A percentile compares a stretch with the other conserved stretches of the same genome.
phyloP scores from a whole-genome alignment of 768 basidiomycete genomes.

The Boletus reticuloceps region DNA sequence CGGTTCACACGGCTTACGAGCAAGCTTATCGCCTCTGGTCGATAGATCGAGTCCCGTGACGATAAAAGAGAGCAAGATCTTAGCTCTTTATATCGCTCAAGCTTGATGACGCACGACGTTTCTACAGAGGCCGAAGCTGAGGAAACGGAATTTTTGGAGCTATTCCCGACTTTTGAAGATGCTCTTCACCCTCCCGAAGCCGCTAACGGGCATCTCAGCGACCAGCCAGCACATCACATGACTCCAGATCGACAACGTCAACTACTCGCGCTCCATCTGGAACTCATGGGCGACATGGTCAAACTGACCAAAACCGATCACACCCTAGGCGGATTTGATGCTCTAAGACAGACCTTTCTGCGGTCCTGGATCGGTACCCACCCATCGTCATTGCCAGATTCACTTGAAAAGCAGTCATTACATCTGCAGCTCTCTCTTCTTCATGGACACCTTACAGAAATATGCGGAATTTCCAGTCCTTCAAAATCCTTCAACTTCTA shows the following conservation, averaged over 20 bases:
- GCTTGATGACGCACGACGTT: slow-evolving; percentile 49
- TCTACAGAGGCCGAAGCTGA: slow-evolving; percentile 73
- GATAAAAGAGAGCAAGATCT: slow-evolving; percentile 61
- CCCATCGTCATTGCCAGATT: slow-evolving; percentile 34
- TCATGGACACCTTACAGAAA: slow-evolving; percentile 35
- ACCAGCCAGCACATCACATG: slow-evolving; percentile 28
- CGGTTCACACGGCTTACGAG: slow-evolving; percentile 56
- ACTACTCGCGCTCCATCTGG: slow-evolving; percentile 49
- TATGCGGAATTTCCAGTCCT: slow-evolving; percentile 25
- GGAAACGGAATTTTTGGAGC: slow-evolving; percentile 73
- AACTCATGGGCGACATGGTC: slow-evolving; percentile 32
- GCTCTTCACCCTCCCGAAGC: slow-evolving; percentile 34
- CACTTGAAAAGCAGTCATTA: slow-evolving; percentile 50
- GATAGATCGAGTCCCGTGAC: slow-evolving; percentile 70
- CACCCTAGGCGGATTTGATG: slow-evolving; percentile 26
- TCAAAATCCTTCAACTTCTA: slow-evolving; percentile 70
- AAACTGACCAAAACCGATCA: background rate
- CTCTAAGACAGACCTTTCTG: slow-evolving; percentile 34
- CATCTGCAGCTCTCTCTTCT: slow-evolving; percentile 53
- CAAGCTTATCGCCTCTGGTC: slow-evolving; percentile 80
- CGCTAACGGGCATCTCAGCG: background rate
- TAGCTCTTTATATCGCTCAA: slow-evolving; percentile 74
- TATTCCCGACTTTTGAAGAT: slow-evolving; percentile 87
- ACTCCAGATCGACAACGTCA: slow-evolving; percentile 26
- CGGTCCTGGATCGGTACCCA: slow-evolving; percentile 32